Percentiles rank a stretch among this genome's conserved stretches.
Conservation (phyloP, 108 stramenopile genomes). For the Mayamaea pseudoterrestris region DNA sequence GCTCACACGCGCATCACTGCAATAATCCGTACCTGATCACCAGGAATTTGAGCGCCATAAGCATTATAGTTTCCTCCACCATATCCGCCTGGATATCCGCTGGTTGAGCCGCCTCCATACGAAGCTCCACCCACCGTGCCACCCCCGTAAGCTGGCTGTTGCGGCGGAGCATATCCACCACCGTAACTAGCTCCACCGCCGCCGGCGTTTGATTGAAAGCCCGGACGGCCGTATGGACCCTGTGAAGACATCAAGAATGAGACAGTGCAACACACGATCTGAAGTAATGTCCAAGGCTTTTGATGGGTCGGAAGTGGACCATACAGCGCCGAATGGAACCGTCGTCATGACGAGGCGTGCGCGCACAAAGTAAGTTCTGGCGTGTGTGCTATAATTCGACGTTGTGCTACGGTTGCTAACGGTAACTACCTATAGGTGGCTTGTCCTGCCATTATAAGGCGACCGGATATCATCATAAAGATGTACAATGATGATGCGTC, state of each 20-base stretch:
- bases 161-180: conserved; percentile 6
- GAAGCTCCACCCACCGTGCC: conserved; percentile 38
- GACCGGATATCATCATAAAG: too few species aligned
- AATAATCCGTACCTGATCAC: conserved; percentile 9
- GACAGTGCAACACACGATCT: too few species aligned
- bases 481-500: too few species aligned
- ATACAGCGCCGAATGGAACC: too few species aligned
- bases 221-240: conserved; percentile 74
- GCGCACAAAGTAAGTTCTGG: too few species aligned
- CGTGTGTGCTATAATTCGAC: too few species aligned
- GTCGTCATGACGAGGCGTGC: too few species aligned
- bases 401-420: too few species aligned
- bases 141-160: conserved; percentile 26
- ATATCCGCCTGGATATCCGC: conserved; percentile 16
- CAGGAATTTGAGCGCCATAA: conserved; percentile 22
- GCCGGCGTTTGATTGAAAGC: conserved; percentile 39
- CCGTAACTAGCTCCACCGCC: conserved; percentile 27
- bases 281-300: too few species aligned
- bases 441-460: too few species aligned
- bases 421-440: too few species aligned
- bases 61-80: conserved; percentile 32
- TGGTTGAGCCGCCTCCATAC: conserved; percentile 17
- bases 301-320: too few species aligned
- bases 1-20: background rate
- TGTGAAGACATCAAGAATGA: conserved; percentile 54